Conservation (phyloP, 345 rosid genomes). For the Leavenworthia alabamica region DNA sequence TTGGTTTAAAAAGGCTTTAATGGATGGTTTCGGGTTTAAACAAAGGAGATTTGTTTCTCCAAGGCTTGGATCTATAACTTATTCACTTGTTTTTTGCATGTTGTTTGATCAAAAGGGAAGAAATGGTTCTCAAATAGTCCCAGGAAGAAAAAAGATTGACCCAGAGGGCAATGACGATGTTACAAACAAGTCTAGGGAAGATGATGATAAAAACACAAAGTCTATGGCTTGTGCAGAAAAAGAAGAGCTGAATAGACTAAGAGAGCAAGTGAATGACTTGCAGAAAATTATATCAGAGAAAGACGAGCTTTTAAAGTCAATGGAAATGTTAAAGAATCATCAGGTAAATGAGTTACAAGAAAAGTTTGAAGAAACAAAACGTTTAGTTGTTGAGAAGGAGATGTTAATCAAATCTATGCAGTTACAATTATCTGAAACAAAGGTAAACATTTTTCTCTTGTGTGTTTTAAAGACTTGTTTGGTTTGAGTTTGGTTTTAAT, state of each 20-base stretch:
- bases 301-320: constrained; percentile 76
- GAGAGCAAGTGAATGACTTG: constrained; percentile 71
- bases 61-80: background rate
- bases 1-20: no score
- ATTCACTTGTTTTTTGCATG: constrained; percentile 25
- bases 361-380: constrained; percentile 55
- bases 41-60: background rate
- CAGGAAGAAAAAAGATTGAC: constrained; percentile 61
- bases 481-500: background rate
- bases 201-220: constrained; percentile 44
- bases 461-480: background rate
- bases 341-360: constrained; percentile 42
- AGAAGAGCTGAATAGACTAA: constrained; percentile 55
- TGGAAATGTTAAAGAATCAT: constrained; percentile 47
- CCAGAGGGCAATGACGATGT: constrained; percentile 41
- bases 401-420: constrained; percentile 59
- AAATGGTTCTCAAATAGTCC: constrained; percentile 49
- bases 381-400: constrained; percentile 57
- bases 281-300: constrained; percentile 66
- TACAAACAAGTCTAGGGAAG: constrained; percentile 38
- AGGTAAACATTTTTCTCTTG: constrained; percentile 39
- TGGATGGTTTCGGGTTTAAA: background rate
- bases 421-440: constrained; percentile 73
- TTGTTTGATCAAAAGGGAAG: constrained; percentile 53
- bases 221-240: constrained; percentile 42